phyloP scores from a whole-genome alignment of 1,139 yeast species.

The Yarrowia galli region DNA sequence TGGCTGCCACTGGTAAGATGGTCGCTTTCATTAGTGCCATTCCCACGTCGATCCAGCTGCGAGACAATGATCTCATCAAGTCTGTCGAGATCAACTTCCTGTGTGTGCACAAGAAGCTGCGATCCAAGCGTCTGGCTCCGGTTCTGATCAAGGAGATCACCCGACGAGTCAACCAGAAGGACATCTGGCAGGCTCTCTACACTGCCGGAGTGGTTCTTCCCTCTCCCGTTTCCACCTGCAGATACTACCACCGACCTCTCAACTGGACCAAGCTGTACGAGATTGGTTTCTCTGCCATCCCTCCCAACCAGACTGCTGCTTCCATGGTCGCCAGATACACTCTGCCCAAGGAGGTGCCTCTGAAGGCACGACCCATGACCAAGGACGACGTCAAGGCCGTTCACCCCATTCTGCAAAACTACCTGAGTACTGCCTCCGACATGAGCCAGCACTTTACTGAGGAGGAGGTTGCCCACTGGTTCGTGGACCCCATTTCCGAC shows the following conservation, averaged over 20 bases:
- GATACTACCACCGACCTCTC: conserved; percentile 93
- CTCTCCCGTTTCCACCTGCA: conserved; percentile 86
- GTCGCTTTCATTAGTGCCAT: conserved; percentile 94
- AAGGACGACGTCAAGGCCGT: conserved; percentile 71
- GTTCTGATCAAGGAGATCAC: conserved; percentile 93
- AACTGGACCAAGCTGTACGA: conserved; percentile 90
- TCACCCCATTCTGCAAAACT: conserved; percentile 62
- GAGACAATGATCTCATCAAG: conserved; percentile 59
- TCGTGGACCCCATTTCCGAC: conserved; percentile 58
- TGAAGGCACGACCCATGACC: conserved; percentile 71
- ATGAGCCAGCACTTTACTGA: conserved; percentile 70
- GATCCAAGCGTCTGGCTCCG: conserved; percentile 95
- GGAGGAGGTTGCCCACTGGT: conserved; percentile 84
- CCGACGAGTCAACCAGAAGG: conserved; percentile 80
- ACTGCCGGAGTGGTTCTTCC: conserved; percentile 94
- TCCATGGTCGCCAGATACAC: conserved; percentile 84
- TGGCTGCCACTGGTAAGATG: conserved; percentile 72
- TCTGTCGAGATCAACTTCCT: conserved; percentile 92
- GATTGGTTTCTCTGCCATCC: conserved; percentile 83
- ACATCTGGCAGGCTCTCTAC: conserved; percentile 95
- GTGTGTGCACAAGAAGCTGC: conserved; percentile 90
- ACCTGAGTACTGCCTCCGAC: conserved; percentile 69
- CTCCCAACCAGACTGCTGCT: conserved; percentile 75
- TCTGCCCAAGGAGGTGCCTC: conserved; percentile 65
- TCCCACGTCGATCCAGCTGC: conserved; percentile 74